phyloP scores from a whole-genome alignment of 139 green algal genomes.

The Limnomonas spitsbergensis region DNA sequence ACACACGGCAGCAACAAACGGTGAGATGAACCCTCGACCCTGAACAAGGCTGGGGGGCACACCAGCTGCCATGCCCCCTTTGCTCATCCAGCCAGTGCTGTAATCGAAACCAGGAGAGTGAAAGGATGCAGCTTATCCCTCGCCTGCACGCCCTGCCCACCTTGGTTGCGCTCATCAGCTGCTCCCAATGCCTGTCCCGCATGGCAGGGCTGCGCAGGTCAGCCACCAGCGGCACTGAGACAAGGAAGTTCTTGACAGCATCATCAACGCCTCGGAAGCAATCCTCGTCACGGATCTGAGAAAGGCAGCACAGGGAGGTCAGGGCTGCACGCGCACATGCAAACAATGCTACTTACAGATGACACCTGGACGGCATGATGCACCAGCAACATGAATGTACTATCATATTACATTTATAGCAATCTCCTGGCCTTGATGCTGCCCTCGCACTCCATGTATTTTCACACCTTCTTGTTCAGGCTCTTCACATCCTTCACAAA shows the following conservation, averaged over 20 bases:
- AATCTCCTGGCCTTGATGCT: too few relatives aligned
- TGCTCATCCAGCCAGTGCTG: too few relatives aligned
- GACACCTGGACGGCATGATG: too few relatives aligned
- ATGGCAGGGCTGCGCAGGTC: constrained; percentile 75
- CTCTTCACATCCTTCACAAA: constrained; percentile 81
- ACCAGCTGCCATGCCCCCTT: not conserved
- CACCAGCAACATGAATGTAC: too few relatives aligned
- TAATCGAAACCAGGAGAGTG: too few relatives aligned
- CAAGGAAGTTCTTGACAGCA: constrained; percentile 78
- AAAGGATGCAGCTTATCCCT: too few relatives aligned
- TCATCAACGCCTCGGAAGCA: constrained; percentile 70
- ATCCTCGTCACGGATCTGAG: constrained; percentile 66
- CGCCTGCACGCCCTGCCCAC: too few relatives aligned
- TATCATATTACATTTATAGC: too few relatives aligned
- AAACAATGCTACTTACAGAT: too few relatives aligned
- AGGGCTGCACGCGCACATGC: too few relatives aligned
- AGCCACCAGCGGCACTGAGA: constrained; percentile 71
- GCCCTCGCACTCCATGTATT: not conserved
- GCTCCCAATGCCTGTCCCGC: constrained; percentile 73
- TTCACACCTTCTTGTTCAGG: constrained; percentile 59
- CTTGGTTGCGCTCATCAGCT: constrained; percentile 76
- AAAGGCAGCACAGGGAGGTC: constrained; percentile 23
- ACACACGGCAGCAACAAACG: not conserved
- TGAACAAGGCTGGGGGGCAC: too few relatives aligned
- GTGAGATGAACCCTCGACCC: too few relatives aligned